Conservation (phyloP, 164 flowering plant species). For the Annona cherimola region DNA sequence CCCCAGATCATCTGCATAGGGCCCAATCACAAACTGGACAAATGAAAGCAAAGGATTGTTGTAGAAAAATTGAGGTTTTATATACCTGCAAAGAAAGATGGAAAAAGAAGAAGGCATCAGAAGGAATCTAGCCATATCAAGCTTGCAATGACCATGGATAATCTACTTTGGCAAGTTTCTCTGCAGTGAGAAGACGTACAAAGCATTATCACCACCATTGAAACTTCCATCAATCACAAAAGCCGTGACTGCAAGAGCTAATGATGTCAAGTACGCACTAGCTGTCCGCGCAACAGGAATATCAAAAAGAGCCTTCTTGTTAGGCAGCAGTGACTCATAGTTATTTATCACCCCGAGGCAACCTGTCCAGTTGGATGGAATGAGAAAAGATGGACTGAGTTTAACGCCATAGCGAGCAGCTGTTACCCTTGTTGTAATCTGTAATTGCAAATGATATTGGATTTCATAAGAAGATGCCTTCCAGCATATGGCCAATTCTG, state of each 20-base stretch:
- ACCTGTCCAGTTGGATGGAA: constrained; percentile 98
- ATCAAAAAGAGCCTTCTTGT: constrained; percentile 89
- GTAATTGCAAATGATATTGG: constrained; percentile 16
- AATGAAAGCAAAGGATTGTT: constrained; percentile 91
- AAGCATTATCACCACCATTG: constrained; percentile 96
- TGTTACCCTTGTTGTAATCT: constrained; percentile 81
- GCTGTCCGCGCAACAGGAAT: constrained; percentile 96
- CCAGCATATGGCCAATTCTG: not conserved
- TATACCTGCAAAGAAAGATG: constrained; percentile 50
- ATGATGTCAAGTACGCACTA: constrained; percentile 85
- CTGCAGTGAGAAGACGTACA: constrained; percentile 40
- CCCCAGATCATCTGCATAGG: constrained; percentile 93
- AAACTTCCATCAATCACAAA: constrained; percentile 92
- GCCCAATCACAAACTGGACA: constrained; percentile 81
- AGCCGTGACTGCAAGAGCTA: constrained; percentile 71
- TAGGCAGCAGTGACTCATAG: constrained; percentile 86
- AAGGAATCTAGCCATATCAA: not conserved
- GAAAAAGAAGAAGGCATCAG: not conserved
- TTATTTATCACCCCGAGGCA: constrained; percentile 93
- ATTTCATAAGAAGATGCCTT: not conserved
- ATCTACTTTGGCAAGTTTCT: not conserved
- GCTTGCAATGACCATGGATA: not conserved
- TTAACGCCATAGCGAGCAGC: constrained; percentile 87
- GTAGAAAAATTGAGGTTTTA: constrained; percentile 90
- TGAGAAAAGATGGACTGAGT: constrained; percentile 90